A percentile compares a stretch with the other conserved stretches of the same genome.
phyloP scores from a whole-genome alignment of 1,139 yeast genomes.

The Magnusiomyces paraingens region DNA sequence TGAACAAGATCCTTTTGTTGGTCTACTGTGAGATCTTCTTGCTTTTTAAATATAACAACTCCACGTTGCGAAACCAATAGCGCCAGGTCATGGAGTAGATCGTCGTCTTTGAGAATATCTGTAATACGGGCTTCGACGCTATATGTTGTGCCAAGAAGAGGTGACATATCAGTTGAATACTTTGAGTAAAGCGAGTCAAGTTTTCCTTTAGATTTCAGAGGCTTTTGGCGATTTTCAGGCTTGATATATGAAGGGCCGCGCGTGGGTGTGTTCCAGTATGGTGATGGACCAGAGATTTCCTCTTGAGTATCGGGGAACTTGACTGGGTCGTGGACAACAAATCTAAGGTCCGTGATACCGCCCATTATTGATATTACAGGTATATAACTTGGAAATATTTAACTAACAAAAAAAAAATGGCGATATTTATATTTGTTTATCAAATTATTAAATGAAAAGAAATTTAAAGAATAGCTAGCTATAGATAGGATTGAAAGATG shows the following conservation, averaged over 20 bases:
- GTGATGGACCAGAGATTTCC: slow-evolving; percentile 17
- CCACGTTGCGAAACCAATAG: slow-evolving; percentile 59
- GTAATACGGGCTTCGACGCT: slow-evolving; percentile 6
- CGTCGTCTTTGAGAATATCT: slow-evolving; percentile 37
- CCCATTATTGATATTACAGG: no score
- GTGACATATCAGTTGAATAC: slow-evolving; percentile 3
- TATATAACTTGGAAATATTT: no score
- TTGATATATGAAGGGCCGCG: slow-evolving; percentile 20
- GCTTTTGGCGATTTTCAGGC: slow-evolving; percentile 1
- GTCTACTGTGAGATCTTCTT: slow-evolving; percentile 47
- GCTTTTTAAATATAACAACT: slow-evolving; percentile 59
- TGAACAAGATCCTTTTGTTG: slow-evolving; percentile 47
- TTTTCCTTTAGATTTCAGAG: slow-evolving; percentile 1
- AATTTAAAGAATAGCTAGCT: no score
- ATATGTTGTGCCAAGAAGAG: slow-evolving; percentile 4
- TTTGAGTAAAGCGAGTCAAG: slow-evolving; percentile 3
- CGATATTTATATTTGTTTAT: no score
- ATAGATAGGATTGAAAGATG: neutral
- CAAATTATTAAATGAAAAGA: no score
- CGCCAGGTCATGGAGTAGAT: slow-evolving; percentile 48
- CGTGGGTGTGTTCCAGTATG: slow-evolving; percentile 22
- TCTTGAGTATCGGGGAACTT: neutral
- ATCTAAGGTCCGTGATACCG: slow-evolving; percentile 1
- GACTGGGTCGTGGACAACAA: neutral
- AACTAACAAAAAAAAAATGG: no score